These are phyloP conservation scores for Penicillium cinerascens DNA, from an alignment of 495 filamentous ascomycete genomes.

Conservation along the genomic window DNA sequence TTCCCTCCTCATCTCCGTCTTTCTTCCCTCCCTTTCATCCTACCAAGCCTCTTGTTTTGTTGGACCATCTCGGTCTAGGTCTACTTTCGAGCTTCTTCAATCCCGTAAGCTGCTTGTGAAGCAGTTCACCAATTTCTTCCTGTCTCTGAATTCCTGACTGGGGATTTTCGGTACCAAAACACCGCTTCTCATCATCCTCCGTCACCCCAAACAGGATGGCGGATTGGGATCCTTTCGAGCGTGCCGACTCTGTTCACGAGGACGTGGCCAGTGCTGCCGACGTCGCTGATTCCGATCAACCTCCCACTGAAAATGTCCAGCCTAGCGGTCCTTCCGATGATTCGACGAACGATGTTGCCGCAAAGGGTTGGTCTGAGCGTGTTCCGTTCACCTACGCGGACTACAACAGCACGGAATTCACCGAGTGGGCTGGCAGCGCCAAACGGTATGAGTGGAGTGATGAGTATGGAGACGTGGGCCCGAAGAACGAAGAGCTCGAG, in stretches of 20 bases:
- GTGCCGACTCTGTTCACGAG: neutral
- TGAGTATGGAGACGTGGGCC: constrained; percentile 82
- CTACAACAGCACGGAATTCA: constrained; percentile 32
- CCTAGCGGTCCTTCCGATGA: constrained; percentile 9
- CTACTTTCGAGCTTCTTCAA: no score
- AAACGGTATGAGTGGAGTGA: constrained; percentile 79
- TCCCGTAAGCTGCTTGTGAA: neutral
- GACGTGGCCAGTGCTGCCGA: neutral
- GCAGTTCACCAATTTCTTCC: neutral
- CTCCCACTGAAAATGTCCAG: constrained; percentile 23
- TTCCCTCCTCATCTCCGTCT: constrained; percentile 3
- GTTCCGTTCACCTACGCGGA: constrained; percentile 52
- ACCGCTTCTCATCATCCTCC: no score
- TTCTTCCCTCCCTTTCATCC: neutral
- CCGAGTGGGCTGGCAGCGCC: constrained; percentile 56
- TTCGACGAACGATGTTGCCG: neutral
- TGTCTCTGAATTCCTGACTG: neutral
- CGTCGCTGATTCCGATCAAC: constrained; percentile 13
- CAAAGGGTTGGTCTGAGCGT: constrained; percentile 51
- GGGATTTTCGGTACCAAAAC: neutral
- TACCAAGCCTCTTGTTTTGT: neutral
- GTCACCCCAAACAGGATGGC: neutral
- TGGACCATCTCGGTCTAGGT: no score
- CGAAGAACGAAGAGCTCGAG: constrained; percentile 64
- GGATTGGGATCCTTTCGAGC: neutral